A percentile compares a stretch with the other conserved stretches of the same genome.
Evolutionary conservation across 2,329 filamentous ascomycete genomes (phyloP).

Genomic region (Talaromyces sp.): DNA sequence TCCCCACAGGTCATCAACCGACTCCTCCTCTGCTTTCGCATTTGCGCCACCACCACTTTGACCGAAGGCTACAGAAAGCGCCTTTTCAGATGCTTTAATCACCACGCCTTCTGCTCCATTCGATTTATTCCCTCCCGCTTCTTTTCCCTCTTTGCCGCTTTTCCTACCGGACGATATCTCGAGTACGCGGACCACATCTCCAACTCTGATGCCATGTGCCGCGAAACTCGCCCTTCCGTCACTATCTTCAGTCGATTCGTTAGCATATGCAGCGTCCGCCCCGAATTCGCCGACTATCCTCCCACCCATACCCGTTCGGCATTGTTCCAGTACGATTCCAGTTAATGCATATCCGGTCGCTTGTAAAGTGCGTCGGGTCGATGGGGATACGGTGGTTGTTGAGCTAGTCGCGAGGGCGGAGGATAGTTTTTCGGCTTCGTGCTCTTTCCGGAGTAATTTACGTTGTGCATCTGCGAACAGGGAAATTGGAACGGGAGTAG

Average conservation of each 20-base stretch:
- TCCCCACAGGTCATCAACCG: constrained; percentile 51
- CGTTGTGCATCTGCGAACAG: constrained; percentile 45
- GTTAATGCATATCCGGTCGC: constrained; percentile 43
- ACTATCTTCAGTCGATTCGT: constrained; percentile 31
- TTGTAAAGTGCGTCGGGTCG: constrained; percentile 45
- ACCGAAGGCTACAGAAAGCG: constrained; percentile 48
- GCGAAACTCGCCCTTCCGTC: constrained; percentile 45
- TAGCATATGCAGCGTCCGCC: constrained; percentile 66
- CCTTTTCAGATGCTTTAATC: constrained; percentile 44
- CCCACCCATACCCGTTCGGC: constrained; percentile 88
- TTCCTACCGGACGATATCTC: constrained; percentile 35
- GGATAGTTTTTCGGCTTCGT: constrained; percentile 46
- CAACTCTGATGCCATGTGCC: constrained; percentile 49
- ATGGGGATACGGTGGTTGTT: constrained; percentile 41
- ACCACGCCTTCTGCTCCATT: constrained; percentile 48
- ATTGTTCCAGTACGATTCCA: constrained; percentile 65
- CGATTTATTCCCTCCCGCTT: constrained; percentile 31
- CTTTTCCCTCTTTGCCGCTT: constrained; percentile 32
- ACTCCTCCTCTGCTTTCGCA: constrained; percentile 43
- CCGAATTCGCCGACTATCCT: constrained; percentile 81
- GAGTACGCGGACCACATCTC: constrained; percentile 49
- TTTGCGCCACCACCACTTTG: constrained; percentile 35
- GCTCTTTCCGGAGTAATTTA: constrained; percentile 44
- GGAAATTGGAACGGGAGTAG: constrained; percentile 36
- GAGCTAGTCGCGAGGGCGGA: constrained; percentile 44